Base-by-base conservation (phyloP, 441 rosid genomes). In the Brassica hybrid region DNA sequence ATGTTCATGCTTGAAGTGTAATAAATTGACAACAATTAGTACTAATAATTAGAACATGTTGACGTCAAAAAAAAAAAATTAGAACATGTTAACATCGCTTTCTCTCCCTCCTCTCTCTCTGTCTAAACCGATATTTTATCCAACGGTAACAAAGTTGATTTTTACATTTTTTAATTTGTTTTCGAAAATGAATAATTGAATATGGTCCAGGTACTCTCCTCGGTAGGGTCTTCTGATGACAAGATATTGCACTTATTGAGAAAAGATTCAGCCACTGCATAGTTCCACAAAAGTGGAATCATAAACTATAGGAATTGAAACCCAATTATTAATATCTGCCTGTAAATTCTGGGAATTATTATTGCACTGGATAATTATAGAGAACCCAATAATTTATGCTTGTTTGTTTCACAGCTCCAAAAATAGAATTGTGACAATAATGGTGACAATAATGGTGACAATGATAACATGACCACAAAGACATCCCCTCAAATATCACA, bases 261-360 rank as follows among this genome's bases (percentile, higher is more conserved):
- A 72, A 27, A 66, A 57, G 69, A 78, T 66, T 59, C 57, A 21
- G 73, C 48, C 77, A 60, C 18, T 72, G 76, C 58, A 78, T 72
- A 8, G 65, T 48, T 72, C 81, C 81, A 48, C 73, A 72, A 78
- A 78, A 59, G 73, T 72, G 76, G 69, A 59, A 66, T 45, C 61
- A 63, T 56, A 23, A 71, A 36, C 52, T 65, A 71, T 71, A n/a
- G n/a, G n/a, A 4, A 71, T n/a, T 65, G 38, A 34, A 18, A 41
- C 13, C 48, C 30, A 18, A 21, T n/a, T n/a, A n/a, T n/a, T 25
- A 60, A 62, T 48, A 48, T 43, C 58, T 48, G 34, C 61, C 76
- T 48, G 32, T n/a, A 62, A 62, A 45, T 43, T 27, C 69, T n/a
- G 48, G 25, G 13, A 27, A 43, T 41, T 48, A 30, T 62, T 75